phyloP scores from a whole-genome alignment of 176 grass and related monocot species.

The Oropetium thomaeum region DNA sequence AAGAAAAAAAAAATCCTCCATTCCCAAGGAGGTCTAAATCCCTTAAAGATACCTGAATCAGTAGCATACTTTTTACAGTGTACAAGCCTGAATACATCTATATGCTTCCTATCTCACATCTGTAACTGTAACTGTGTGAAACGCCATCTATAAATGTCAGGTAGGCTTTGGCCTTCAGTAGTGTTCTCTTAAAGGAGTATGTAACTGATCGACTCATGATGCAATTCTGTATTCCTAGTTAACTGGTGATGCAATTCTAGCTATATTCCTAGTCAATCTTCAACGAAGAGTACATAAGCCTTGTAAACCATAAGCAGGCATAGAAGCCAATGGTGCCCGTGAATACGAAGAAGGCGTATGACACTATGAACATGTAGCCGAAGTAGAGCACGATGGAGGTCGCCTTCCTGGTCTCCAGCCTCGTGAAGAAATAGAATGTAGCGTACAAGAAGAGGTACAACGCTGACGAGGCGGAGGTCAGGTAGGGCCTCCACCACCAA shows the following conservation, averaged over 20 bases:
- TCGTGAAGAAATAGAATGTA: conserved; percentile 89
- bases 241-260: neutral
- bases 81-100: neutral
- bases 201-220: no score
- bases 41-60: neutral
- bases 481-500: conserved; percentile 97
- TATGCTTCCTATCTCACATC: neutral
- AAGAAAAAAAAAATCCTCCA: no score
- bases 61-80: neutral
- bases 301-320: conserved; percentile 82
- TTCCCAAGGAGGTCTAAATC: no score
- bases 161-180: no score
- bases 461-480: conserved; percentile 79
- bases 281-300: conserved; percentile 82
- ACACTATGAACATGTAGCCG: conserved; percentile 84
- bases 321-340: conserved; percentile 79
- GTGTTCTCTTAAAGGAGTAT: no score
- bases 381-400: conserved; percentile 78
- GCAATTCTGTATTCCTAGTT: neutral
- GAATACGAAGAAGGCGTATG: conserved; percentile 77
- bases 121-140: no score
- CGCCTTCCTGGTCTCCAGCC: conserved; percentile 65
- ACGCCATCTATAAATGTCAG: no score
- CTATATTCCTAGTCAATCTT: conserved; percentile 66
- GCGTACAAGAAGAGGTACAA: conserved; percentile 81